Evolutionary conservation across 441 rosid genomes (phyloP), one percentile per base, ranked within the genome.

Genomic region (Dalechampia spathulata): DNA sequence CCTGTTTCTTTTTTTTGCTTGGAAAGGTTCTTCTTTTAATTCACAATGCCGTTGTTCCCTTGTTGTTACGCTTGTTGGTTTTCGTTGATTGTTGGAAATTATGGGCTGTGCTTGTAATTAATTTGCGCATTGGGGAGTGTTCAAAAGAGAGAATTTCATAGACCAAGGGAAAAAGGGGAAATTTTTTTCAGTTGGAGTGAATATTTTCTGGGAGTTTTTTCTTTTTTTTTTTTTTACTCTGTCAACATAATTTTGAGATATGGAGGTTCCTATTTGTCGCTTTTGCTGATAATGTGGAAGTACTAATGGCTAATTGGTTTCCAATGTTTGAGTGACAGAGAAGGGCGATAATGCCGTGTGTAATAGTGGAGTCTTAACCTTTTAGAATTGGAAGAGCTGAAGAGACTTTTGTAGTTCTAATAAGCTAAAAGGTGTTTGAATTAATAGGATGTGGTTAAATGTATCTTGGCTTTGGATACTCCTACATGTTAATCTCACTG

Each of bases 241-340:
- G 1, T 48, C 19, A 15, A n/a, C 15, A 4, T 48, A n/a, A n/a
- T 52, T 1, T 34, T 36, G 25, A 32, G 32, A 30, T n/a, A 22
- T 27, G 7, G 44, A 13, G 43, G 9, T 23, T 8, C 23, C 17
- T 58, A 12, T 7, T 1, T n/a, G 28, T 1, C 10, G n/a, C n/a
- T 28, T 52, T 21, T 5, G 9, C 1, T 59, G 15, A 27, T 59
- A 38, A 6, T 39, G 37, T 49, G 27, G 63, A 39, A 49, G 14
- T 54, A 22, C 15, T 10, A 39, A 54, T 39, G 45, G 20, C 21
- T 41, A 10, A 50, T 19, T 20, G 20, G 19, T n/a, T 30, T 49
- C 7, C 39, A 26, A 25, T 39, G 28, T 59, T 58, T 57, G 44
- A 32, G 16, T 21, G 48, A 40, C 21, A 55, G 34, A 34, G 49